These are phyloP conservation scores for Colletotrichum tamarilloi DNA, from an alignment of 2,329 filamentous ascomycete genomes.

Conservation along the genomic window DNA sequence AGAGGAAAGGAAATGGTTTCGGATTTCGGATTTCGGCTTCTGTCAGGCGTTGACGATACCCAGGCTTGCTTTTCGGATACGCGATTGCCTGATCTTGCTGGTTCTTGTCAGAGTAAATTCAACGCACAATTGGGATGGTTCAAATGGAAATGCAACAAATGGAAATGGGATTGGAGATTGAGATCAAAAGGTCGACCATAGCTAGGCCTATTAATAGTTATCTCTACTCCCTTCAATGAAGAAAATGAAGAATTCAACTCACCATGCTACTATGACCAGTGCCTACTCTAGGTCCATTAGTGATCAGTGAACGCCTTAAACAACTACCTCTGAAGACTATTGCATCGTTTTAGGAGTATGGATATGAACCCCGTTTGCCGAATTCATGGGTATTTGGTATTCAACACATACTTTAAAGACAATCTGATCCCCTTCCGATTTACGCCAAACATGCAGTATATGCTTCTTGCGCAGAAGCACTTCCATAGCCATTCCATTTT, in stretches of 20 bases:
- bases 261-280: neutral
- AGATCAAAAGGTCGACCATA: neutral
- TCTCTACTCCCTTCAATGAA: neutral
- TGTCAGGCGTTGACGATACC: constrained; percentile 29
- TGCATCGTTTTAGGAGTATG: neutral
- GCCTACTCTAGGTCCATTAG: neutral
- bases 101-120: constrained; percentile 21
- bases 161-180: constrained; percentile 5
- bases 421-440: constrained; percentile 30
- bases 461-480: constrained; percentile 21
- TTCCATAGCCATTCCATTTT: constrained; percentile 11
- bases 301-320: neutral
- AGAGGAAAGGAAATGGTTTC: neutral
- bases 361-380: neutral
- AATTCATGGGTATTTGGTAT: constrained; percentile 37
- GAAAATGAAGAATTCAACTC: neutral
- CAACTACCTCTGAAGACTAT: neutral
- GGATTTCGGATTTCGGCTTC: neutral
- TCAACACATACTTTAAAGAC: constrained; percentile 35
- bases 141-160: neutral
- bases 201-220: constrained; percentile 19
- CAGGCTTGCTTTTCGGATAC: constrained; percentile 20
- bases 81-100: constrained; percentile 1
- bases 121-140: neutral
- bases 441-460: constrained; percentile 37